Conservation (phyloP, 257 asterid genomes). For the Ilex asprella region DNA sequence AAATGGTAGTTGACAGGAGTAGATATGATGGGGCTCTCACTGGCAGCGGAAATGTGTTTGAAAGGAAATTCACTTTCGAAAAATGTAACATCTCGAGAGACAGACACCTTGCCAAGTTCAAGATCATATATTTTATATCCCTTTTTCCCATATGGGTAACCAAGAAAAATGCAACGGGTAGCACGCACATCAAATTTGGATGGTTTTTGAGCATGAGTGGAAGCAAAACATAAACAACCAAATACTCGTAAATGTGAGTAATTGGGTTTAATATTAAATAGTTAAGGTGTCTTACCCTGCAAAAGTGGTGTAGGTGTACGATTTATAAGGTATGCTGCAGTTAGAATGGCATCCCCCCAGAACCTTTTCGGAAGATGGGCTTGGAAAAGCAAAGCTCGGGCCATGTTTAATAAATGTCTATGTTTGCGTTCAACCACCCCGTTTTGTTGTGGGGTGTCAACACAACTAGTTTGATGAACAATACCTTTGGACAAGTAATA, state of each 20-base stretch:
- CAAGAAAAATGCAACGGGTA: not conserved
- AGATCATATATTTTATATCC: too few relatives aligned
- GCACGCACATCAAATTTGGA: slow-evolving; percentile 1
- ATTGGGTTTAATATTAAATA: too few relatives aligned
- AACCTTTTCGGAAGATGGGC: not conserved
- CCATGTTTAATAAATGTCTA: not conserved
- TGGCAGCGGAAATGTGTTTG: too few relatives aligned
- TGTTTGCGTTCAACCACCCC: too few relatives aligned
- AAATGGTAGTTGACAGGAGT: too few relatives aligned
- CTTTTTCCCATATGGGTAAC: too few relatives aligned
- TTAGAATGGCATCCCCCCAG: not conserved
- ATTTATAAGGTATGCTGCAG: slow-evolving; percentile 7
- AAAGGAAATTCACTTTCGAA: too few relatives aligned
- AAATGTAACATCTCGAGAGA: too few relatives aligned
- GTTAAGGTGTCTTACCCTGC: slow-evolving; percentile 2
- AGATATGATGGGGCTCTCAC: too few relatives aligned
- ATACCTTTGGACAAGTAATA: slow-evolving; percentile 6
- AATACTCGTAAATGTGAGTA: not conserved
- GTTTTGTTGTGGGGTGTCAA: not conserved
- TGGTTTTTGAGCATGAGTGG: too few relatives aligned
- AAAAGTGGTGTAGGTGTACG: slow-evolving; percentile 2
- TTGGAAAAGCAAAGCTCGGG: slow-evolving; percentile 2
- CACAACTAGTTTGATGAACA: slow-evolving; percentile 11
- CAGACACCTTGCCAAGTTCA: too few relatives aligned
- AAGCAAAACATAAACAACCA: too few relatives aligned